Base-by-base conservation (phyloP, 148 eudicot genomes). In the Heliamphora exappendiculata region DNA sequence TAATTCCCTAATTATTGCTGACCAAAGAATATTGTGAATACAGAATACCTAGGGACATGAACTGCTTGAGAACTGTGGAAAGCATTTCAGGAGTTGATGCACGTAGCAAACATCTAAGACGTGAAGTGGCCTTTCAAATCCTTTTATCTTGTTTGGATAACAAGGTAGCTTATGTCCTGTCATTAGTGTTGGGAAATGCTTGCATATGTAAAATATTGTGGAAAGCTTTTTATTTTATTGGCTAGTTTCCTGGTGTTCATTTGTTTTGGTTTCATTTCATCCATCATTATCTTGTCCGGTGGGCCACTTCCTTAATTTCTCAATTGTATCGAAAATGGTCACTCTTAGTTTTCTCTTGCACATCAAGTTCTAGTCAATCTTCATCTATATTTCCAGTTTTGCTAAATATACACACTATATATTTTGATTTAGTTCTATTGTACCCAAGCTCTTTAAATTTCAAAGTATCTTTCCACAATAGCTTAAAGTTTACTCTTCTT, bases 41-140 rank as follows among this genome's bases (percentile, higher is more conserved):
- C 87, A 94, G 98, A 79, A 75, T 90, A 57, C 97, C 97, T 20
- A 76, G 73, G 67, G 93, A 94, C 76, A 78, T 81, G 55, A 94
- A 90, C 82, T 90, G 90, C 79, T 78, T 94, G 85, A 86, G 89
- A 84, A 70, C 82, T 49, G 82, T 94, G 53, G 97, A 89, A 76
- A 83, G 89, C 75, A 86, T 94, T 42, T 72, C 82, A 12, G 90
- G 91, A 68, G 88, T 84, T 54, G 85, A 89, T 85, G 69, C 74
- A 69, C 93, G 92, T 42, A 89, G 89, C 76, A 94, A 90, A 84
- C 92, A 90, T 31, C 91, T 94, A 6, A 82, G 91, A 69, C 85
- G 90, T 75, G 76, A 72, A 29, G 79, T 92, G 60, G 93, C 98
- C 34, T 86, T 75, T 72, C 82, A 86, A 42, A 71, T 90, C 75